phyloP scores from a whole-genome alignment of 306 rosid genomes.

The Cucumis melo region DNA sequence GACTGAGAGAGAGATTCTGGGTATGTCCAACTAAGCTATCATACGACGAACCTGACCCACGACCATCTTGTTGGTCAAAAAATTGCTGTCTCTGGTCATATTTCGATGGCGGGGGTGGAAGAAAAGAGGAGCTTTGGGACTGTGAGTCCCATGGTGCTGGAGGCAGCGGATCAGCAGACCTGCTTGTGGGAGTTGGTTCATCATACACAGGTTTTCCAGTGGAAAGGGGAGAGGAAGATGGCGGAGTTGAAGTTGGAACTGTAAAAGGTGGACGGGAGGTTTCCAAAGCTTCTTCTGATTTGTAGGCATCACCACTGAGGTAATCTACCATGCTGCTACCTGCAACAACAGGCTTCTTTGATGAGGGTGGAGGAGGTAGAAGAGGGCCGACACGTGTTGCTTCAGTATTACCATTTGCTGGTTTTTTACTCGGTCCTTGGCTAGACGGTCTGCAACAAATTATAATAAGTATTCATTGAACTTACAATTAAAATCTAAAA shows the following conservation, averaged over 20 bases:
- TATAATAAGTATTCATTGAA: neutral
- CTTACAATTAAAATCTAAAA: neutral
- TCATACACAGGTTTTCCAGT: slow-evolving; percentile 43
- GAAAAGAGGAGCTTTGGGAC: slow-evolving; percentile 16
- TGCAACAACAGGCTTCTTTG: slow-evolving; percentile 44
- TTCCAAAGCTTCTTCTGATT: slow-evolving; percentile 30
- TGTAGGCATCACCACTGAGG: slow-evolving; percentile 82
- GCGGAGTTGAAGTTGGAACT: slow-evolving; percentile 24
- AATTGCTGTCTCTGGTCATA: slow-evolving; percentile 67
- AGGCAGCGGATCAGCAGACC: slow-evolving; percentile 44
- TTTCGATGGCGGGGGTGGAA: slow-evolving; percentile 78
- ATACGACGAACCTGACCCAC: slow-evolving; percentile 46
- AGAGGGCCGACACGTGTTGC: slow-evolving; percentile 30
- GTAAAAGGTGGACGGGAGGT: slow-evolving; percentile 28
- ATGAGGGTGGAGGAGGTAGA: slow-evolving; percentile 55
- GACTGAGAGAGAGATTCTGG: slow-evolving; percentile 55
- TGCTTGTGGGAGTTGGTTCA: slow-evolving; percentile 42
- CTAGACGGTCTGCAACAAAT: slow-evolving; percentile 55
- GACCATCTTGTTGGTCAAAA: slow-evolving; percentile 40
- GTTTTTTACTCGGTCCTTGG: slow-evolving; percentile 30
- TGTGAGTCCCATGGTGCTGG: slow-evolving; percentile 62
- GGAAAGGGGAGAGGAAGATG: slow-evolving; percentile 32
- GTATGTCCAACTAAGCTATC: slow-evolving; percentile 70
- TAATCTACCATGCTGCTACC: slow-evolving; percentile 47
- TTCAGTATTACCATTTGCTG: slow-evolving; percentile 35